Base-by-base conservation (phyloP, 176 grass and related monocot species). In the Rhipidocladum racemiflorum region DNA sequence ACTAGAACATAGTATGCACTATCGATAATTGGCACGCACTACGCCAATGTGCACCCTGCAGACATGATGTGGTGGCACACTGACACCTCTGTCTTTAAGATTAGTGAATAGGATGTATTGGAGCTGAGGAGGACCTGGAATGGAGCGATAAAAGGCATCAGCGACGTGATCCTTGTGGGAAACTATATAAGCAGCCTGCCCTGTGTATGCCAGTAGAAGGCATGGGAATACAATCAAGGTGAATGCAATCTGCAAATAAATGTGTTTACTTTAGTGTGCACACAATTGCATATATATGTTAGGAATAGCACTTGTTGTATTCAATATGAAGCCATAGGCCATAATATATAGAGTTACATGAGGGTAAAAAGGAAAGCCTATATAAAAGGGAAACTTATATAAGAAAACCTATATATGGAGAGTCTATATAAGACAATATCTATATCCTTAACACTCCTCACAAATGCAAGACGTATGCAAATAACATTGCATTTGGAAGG, bases 151-250 rank as follows among this genome's bases (percentile, higher is more conserved):
- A 61, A 99, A 99, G 25, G 91, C 93, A 28, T 99, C 91, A 17
- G 20, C 9, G 12, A 96, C 97, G 83, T 99, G 93, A 9, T 83
- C 3, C 77, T 87, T 91, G 71, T 99, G 68, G 30, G 72, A 40
- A 68, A 93, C 88, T 65, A 99, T 93, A 65, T 95, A 99, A 36
- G 93, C 89, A 35, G 97, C 97, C 83, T 99, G 97, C 62, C 97
- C 97, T 57, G 93, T 92, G 75, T 99, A 99, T 65, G 91, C 91
- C 65, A 99, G 85, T 86, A 99, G 89, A 86, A 99, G 97, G 79
- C 93, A 93, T 74, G 97, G 97, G 82, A 96, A 99, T 81, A 99
- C 97, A 83, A 99, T 84, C 25, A 87, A 73, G 64, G 97, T 90
- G 86, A 99, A 99, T 66, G 97, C 90, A 69, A 96, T 96, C 97